Percentiles rank a stretch among this genome's conserved stretches.
These are phyloP conservation scores for Lodderomyces parapsilosis DNA, from an alignment of 1,139 yeast genomes.

Conservation along the genomic window DNA sequence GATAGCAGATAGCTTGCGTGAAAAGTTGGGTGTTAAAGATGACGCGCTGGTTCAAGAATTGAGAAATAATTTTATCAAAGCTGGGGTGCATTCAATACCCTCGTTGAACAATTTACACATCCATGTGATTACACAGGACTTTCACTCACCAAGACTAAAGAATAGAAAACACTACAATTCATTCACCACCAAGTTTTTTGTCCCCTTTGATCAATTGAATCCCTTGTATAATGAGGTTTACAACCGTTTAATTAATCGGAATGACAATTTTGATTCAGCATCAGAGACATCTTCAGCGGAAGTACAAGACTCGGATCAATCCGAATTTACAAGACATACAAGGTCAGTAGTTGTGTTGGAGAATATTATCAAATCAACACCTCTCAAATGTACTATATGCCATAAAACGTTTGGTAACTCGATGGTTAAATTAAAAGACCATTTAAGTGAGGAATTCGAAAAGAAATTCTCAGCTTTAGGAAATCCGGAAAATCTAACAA, in stretches of 20 bases:
- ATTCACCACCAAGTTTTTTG: slow-evolving; percentile 65
- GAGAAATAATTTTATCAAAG: slow-evolving; percentile 40
- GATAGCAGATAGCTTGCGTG: slow-evolving; percentile 35
- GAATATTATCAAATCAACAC: slow-evolving; percentile 31
- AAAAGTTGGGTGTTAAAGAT: slow-evolving; percentile 13
- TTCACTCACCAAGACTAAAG: slow-evolving; percentile 54
- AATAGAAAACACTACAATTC: slow-evolving; percentile 70
- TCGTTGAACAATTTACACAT: slow-evolving; percentile 68
- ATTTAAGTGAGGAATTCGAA: slow-evolving; percentile 44
- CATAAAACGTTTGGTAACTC: slow-evolving; percentile 41
- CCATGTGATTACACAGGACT: slow-evolving; percentile 69
- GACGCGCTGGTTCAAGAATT: slow-evolving; percentile 18
- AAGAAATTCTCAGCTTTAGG: slow-evolving; percentile 14
- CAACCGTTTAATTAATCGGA: slow-evolving; percentile 4
- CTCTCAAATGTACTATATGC: slow-evolving; percentile 53
- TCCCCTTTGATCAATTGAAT: slow-evolving; percentile 39
- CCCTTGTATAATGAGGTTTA: slow-evolving; percentile 13
- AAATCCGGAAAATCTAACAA: slow-evolving; percentile 1
- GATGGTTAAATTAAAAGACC: slow-evolving; percentile 48
- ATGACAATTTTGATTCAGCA: slow-evolving; percentile 9
- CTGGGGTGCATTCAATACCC: slow-evolving; percentile 73
- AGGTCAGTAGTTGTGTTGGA: slow-evolving; percentile 21
- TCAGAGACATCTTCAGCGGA: slow-evolving; percentile 7
- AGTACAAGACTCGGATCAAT: slow-evolving; percentile 7
- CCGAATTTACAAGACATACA: slow-evolving; percentile 9